A percentile compares a stretch with the other conserved stretches of the same genome.
These are phyloP conservation scores for Xerocomus cyaneibrunnescens DNA, from an alignment of 1,284 basidiomycete genomes.

Conservation along the genomic window DNA sequence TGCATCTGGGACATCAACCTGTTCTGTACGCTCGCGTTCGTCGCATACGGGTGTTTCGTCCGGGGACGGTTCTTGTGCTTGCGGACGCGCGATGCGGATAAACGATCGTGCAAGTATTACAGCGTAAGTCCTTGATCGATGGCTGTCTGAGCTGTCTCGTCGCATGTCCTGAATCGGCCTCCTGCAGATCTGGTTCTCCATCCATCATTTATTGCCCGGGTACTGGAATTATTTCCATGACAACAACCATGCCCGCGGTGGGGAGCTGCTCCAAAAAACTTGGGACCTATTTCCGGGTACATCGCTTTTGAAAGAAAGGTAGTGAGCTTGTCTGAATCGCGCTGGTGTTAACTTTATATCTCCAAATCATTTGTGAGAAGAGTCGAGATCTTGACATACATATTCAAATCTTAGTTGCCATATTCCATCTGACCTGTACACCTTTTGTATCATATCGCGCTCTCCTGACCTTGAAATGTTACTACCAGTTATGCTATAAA, in stretches of 20 bases:
- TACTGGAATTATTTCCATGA: constrained; percentile 36
- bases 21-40: constrained; percentile 23
- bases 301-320: constrained; percentile 3
- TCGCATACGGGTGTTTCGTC: constrained; percentile 29
- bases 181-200: constrained; percentile 32
- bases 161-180: background rate
- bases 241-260: constrained; percentile 8
- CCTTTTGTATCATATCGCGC: no score
- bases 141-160: no score
- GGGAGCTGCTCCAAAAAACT: constrained; percentile 24
- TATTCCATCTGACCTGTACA: background rate
- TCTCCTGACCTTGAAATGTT: background rate
- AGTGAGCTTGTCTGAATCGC: background rate
- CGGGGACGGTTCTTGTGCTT: constrained; percentile 30
- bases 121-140: constrained; percentile 27
- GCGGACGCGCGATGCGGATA: constrained; percentile 28
- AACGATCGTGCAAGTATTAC: constrained; percentile 34
- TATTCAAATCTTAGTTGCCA: background rate
- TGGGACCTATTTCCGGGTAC: constrained; percentile 24
- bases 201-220: constrained; percentile 34
- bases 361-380: background rate
- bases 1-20: constrained; percentile 29
- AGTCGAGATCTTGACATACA: background rate
- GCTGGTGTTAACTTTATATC: background rate
- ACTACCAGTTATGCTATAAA: constrained; percentile 12